Evolutionary conservation across 495 filamentous ascomycete species (phyloP), one percentile per base, ranked within the genome.

Genomic region (Daldinia vernicosa): DNA sequence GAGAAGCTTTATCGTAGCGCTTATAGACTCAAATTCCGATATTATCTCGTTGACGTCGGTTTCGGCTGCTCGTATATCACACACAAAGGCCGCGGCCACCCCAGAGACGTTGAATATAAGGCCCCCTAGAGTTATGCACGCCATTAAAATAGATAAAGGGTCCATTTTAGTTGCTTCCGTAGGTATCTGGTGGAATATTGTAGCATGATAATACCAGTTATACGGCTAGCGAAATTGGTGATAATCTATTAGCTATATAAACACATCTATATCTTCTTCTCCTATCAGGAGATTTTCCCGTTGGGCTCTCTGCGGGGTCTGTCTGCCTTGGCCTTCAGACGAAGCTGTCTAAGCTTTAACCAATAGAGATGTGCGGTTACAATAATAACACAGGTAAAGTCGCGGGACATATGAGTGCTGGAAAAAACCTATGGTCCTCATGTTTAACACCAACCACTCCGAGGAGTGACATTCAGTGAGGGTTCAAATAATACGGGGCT

Each of bases 131-230:
- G 35, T 26, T 27, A 59, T 43, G 11, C 56, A 59, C 8, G 56
- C 56, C 33, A 43, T 40, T 9, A 22, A 59, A 15, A 59, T 59
- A 59, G 56, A 59, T 43, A 59, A 43, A 7, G 35, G 56, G 12
- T 43, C 56, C 35, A 30, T 59, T 6, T 32, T 30, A n/a, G n/a
- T n/a, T n/a, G n/a, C n/a, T n/a, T n/a, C n/a, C n/a, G n/a, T n/a
- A n/a, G n/a, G n/a, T n/a, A n/a, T n/a, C n/a, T n/a, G n/a, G n/a
- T n/a, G n/a, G n/a, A n/a, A 30, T 30, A 30, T 30, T 30, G 6
- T 30, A 30, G 3, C 28, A 30, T 30, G 6, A 8, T 30, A 30
- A 30, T 7, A 30, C 3, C 8, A 30, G n/a, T 30, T 30, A 30
- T 30, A 27, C 40, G 40, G 2, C 40, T 47, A 30, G 28, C 28